Base-by-base conservation (phyloP, 495 filamentous ascomycete genomes). In the Sordaria brevicollis region DNA sequence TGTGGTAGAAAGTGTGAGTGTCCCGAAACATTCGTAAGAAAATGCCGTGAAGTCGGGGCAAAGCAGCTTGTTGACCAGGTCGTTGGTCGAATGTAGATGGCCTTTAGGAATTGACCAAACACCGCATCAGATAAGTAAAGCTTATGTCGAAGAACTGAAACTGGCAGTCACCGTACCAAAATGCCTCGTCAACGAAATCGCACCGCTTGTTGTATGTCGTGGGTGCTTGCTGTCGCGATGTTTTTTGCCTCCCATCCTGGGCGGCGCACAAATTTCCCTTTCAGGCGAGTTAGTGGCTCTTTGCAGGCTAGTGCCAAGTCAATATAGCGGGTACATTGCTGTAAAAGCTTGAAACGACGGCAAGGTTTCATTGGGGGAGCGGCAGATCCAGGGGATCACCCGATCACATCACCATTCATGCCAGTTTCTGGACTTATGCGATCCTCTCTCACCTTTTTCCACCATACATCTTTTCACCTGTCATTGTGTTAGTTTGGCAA, bases 91-190 rank as follows among this genome's bases (percentile, higher is more conserved):
- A 3, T 21, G n/a, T 0, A 4, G 49, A 57, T 15, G 10, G 29
- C 43, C 2, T 5, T 21, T 15, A 13, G 5, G 21, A 57, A 7
- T 9, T 5, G 19, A 0, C 3, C 9, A 11, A 11, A 21, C 8
- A 39, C 2, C 4, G 9, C 2, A 1, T 21, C n/a, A 6, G 39
- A 9, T n/a, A n/a, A 3, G 39, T n/a, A 19, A 9, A 19, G 8
- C 41, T 11, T 25, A 8, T 31, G 11, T 0, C 0, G 11, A 17
- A 1, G 2, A 17, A 7, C 1, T 31, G 25, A 31, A 9, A 0
- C 31, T 2, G 2, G 2, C 2, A 5, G 0, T 11, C 0, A 15
- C 21, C 0, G 2, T 21, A 49, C 7, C 0, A 6, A 11, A 49
- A 49, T 21, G 2, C n/a, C 11, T 49, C 17, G 21, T 9, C 39